Base-by-base conservation (phyloP, 192 early-diverging fungal genomes). In the Coemansia sp. region DNA sequence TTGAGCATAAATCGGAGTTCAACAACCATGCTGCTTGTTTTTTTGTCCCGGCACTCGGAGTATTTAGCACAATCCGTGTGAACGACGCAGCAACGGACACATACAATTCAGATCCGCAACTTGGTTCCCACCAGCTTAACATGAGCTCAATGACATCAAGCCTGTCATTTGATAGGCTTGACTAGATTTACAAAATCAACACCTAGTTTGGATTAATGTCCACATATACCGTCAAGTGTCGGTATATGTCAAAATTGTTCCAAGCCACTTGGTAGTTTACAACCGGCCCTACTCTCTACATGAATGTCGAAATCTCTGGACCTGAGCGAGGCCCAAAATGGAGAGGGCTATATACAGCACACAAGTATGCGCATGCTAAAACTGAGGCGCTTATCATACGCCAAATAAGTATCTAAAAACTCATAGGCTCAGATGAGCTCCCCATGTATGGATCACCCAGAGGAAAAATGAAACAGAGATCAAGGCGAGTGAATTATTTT, bases 31-130 rank as follows among this genome's bases (percentile, higher is more conserved):
- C 27, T 29, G 50, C 50, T n/a, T 56, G 53, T 56, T 56, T 30
- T 56, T 16, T 15, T 16, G 30, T 4, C 6, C 50, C 53, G 53
- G 53, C 24, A 34, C 53, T 56, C 53, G 30, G 53, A 6, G 53
- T 30, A 56, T 56, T 56, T 34, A 4, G 53, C 30, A 56, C 53
- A 56, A 56, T 56, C 53, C 53, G 53, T 56, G 53, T 56, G 53
- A 56, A 56, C 27, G 30, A 15, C 12, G 53, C 13, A 45, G 44
- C 13, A 45, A 18, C 44, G 18, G 44, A 15, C 27, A 30, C 53
- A 56, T 47, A 6, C 11, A 56, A 16, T 16, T 56, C 15, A 30
- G 53, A 30, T 56, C 53, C 53, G 53, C 27, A 56, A 16, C 4
- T 16, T 56, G 30, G 29, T 56, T 56, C 53, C 53, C 53, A 56